Conservation (phyloP, 352 stramenopile genomes). For the Pythium diclinum region DNA sequence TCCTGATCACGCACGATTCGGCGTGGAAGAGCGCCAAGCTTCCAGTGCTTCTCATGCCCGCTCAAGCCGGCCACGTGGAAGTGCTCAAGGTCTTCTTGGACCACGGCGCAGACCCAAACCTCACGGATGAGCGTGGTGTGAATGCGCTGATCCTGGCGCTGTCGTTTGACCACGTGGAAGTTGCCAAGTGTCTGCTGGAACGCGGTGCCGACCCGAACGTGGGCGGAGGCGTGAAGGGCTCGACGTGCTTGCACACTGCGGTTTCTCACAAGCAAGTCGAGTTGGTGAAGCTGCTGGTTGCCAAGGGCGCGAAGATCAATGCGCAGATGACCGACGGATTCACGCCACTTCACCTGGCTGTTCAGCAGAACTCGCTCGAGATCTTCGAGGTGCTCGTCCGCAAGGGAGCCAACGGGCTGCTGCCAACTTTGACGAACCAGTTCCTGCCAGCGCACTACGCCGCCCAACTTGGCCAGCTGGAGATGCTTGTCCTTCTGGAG, state of each 20-base stretch:
- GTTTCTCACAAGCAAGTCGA: constrained; percentile 28
- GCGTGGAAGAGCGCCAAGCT: constrained; percentile 25
- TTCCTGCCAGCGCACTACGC: constrained; percentile 29
- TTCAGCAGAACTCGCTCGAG: constrained; percentile 22
- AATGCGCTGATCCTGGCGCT: constrained; percentile 40
- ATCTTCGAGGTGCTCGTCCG: constrained; percentile 23
- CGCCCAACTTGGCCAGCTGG: constrained; percentile 24
- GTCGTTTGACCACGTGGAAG: constrained; percentile 24
- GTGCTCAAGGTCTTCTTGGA: constrained; percentile 33
- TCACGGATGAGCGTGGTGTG: constrained; percentile 56
- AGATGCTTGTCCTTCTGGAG: constrained; percentile 25
- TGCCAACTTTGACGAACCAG: constrained; percentile 22
- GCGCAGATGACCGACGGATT: constrained; percentile 32
- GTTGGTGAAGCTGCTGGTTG: constrained; percentile 22
- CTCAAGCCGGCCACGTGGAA: constrained; percentile 26
- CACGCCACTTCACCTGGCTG: constrained; percentile 28
- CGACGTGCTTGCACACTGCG: constrained; percentile 29
- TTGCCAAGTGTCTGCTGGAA: constrained; percentile 25
- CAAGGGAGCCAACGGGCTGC: constrained; percentile 22
- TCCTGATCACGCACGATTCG: constrained; percentile 23
- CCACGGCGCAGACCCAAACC: constrained; percentile 48
- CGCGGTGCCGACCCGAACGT: constrained; percentile 28
- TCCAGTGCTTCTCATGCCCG: constrained; percentile 27
- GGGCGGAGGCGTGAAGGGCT: constrained; percentile 24
- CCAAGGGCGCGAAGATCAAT: constrained; percentile 24